Base-by-base conservation (phyloP, 2,329 filamentous ascomycete genomes). In the Chaetomium strumarium region DNA sequence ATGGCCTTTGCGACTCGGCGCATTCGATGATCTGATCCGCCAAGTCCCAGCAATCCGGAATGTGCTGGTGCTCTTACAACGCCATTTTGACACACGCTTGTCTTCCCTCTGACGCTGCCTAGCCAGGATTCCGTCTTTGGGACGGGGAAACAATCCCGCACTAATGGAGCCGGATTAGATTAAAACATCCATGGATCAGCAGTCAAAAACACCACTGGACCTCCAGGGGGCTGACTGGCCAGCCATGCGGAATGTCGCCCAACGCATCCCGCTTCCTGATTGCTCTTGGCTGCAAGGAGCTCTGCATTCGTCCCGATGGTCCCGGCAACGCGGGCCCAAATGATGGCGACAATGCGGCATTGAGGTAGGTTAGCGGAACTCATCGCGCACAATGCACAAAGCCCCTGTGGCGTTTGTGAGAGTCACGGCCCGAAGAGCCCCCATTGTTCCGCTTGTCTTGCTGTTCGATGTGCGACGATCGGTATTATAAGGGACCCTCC, bases 171-270 rank as follows among this genome's bases (percentile, higher is more conserved):
- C 47, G 52, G 52, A 36, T 12, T 34, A 34, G 33, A 34, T 34
- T 34, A 14, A 14, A 55, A 53, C 19, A 46, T 55, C 43, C 46
- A 48, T 12, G 33, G 29, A 43, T 37, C 39, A 47, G 43, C 50
- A 42, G 36, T 44, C 46, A 47, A 47, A 36, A 51, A 7, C 24
- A 7, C 24, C 40, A n/a, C n/a, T n/a, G n/a, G n/a, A n/a, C 12
- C 24, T 29, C 13, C 17, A 17, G 14, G 40, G 12, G 24, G 17
- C 43, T n/a, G 11, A 46, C 37, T 45, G 49, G 36, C 12, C 43
- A 52, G 40, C 42, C 46, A 49, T 48, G 50, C 52, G 50, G 51
- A 56, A 55, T 48, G 29, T 48, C 43, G 49, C 51, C 44, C 53
- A 52, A 34, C 42, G n/a, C 5, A 31, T 44, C 43, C 49, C 49